phyloP scores from a whole-genome alignment of 2,329 filamentous ascomycete genomes.

The Chaetomium sp. region DNA sequence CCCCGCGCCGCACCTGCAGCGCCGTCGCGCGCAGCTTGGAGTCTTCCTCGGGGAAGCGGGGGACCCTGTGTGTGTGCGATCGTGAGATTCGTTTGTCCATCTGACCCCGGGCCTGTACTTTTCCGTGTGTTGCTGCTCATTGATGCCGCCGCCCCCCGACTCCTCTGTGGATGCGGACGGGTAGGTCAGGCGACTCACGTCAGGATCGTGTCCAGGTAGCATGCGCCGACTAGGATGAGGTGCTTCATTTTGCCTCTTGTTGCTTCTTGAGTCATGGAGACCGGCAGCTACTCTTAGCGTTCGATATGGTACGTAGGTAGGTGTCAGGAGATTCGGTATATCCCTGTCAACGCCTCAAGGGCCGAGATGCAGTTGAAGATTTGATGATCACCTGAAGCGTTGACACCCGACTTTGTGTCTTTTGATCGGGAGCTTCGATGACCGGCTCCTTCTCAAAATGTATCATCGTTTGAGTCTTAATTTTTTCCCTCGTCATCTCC shows the following conservation, averaged over 20 bases:
- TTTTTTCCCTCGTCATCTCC: background rate
- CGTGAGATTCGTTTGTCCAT: background rate
- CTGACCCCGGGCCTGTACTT: background rate
- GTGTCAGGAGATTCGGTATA: background rate
- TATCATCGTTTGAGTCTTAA: background rate
- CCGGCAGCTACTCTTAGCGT: background rate
- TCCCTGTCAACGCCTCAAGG: no score
- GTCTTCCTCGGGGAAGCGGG: constrained; percentile 70
- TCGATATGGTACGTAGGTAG: background rate
- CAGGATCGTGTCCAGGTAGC: constrained; percentile 71
- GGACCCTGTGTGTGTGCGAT: constrained; percentile 51
- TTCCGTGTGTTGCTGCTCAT: background rate
- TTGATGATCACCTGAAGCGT: background rate
- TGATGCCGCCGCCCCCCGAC: background rate
- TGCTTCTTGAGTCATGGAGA: background rate
- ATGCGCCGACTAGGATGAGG: constrained; percentile 66
- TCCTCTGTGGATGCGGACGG: background rate
- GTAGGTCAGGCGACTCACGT: constrained; percentile 48
- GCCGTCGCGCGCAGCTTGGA: constrained; percentile 68
- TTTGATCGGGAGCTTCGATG: background rate
- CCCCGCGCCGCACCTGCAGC: constrained; percentile 64
- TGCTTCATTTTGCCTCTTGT: constrained; percentile 50
- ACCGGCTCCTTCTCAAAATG: background rate
- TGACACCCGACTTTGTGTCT: background rate
- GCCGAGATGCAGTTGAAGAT: background rate